Conservation (phyloP, 108 stramenopile species). For the Craspedostauros australis region DNA sequence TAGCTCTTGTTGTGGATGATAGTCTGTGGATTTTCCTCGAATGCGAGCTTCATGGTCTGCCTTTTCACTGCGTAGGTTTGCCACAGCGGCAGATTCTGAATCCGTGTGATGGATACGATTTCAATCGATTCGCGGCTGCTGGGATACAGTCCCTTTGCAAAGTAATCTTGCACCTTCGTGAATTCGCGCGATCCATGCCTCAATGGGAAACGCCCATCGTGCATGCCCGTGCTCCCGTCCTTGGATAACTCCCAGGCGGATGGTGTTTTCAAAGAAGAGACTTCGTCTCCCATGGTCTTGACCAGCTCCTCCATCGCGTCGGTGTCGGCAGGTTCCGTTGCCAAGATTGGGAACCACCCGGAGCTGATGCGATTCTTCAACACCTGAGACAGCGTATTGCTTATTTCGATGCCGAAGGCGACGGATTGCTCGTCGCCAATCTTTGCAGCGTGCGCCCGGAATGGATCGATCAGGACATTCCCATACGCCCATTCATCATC, state of each 20-base stretch:
- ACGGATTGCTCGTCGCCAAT: too few relatives aligned
- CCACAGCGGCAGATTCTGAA: constrained; percentile 16
- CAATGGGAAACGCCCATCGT: not conserved
- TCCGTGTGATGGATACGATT: constrained; percentile 1
- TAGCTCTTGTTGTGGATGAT: not conserved
- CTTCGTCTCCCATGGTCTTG: too few relatives aligned
- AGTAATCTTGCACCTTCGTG: not conserved
- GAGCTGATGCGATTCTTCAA: too few relatives aligned
- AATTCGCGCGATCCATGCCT: not conserved
- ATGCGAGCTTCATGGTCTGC: constrained; percentile 1
- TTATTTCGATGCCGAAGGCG: too few relatives aligned
- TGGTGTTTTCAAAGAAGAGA: constrained; percentile 7
- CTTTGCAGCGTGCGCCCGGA: too few relatives aligned
- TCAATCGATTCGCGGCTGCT: not conserved
- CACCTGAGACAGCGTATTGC: too few relatives aligned
- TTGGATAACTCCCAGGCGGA: not conserved
- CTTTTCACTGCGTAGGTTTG: constrained; percentile 14
- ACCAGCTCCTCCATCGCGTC: too few relatives aligned
- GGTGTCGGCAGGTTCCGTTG: too few relatives aligned
- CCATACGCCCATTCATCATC: too few relatives aligned
- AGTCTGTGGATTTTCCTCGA: not conserved
- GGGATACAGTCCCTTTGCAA: not conserved
- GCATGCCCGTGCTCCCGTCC: constrained; percentile 3
- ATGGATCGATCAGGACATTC: too few relatives aligned
- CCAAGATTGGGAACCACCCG: too few relatives aligned